Evolutionary conservation across 1,139 yeast genomes (phyloP), one percentile per base, ranked within the genome.

Genomic region (Taphrina pruni): DNA sequence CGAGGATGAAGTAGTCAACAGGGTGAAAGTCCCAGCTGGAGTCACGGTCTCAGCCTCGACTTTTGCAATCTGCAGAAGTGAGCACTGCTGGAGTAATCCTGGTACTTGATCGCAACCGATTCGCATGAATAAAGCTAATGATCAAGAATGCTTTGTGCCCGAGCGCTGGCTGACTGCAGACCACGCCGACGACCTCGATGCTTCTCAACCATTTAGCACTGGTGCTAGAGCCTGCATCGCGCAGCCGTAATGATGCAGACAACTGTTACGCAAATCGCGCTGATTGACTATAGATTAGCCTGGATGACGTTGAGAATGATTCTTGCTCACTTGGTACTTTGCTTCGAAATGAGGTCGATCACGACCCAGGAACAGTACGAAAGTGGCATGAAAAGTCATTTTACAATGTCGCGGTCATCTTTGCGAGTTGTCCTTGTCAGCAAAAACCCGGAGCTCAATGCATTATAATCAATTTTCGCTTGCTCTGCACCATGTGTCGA

Each of bases 241-340:
- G 36, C 32, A 50, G n/a, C 35, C 32, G 54, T 50, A 50, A 8
- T 21, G 2, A 26, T 26, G 4, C 32, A 26, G 32, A 26, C 32
- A 26, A 26, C 4, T 4, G 32, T 26, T 26, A 2, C 32, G 4
- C 32, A 26, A 2, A 26, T 26, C 32, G 32, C 32, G 32, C 32
- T 26, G 32, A 26, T 26, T 26, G 32, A 26, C 32, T n/a, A 11
- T 35, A 50, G 54, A 21, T 1, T 50, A n/a, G 54, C 54, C n/a
- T 26, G 36, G 54, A 50, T 21, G 54, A 50, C 20, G 35, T 21
- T 50, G 54, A 3, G 54, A 26, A 21, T 50, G 54, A 50, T n/a
- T 8, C 54, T 50, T 6, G 54, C 54, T 21, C 32, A 50, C 21
- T n/a, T 50, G 17, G 12, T 50, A 11, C 2, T 21, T 26, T 21